A percentile compares a stretch with the other conserved stretches of the same genome.
Evolutionary conservation across 2,329 filamentous ascomycete genomes (phyloP).

Genomic region (Diaporthe velutina): DNA sequence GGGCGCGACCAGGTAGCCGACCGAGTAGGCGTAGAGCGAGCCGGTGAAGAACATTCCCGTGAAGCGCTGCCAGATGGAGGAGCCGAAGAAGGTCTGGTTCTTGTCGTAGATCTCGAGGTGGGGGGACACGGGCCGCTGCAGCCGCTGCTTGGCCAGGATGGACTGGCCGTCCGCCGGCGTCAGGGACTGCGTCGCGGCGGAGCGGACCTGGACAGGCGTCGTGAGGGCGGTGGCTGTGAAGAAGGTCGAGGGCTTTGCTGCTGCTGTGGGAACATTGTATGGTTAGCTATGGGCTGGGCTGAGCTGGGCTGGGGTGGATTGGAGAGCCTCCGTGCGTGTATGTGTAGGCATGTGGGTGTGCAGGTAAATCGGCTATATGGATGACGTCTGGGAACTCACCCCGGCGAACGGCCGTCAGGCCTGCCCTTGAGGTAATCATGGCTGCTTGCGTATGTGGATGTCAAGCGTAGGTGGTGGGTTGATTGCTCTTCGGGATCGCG

Average conservation of each 20-base stretch:
- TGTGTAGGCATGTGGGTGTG: conserved; percentile 16
- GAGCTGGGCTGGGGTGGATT: not conserved
- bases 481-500: conserved; percentile 37
- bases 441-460: conserved; percentile 43
- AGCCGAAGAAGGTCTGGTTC: conserved; percentile 86
- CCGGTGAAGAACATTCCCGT: conserved; percentile 82
- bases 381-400: conserved; percentile 54
- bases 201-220: conserved; percentile 54
- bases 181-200: conserved; percentile 69
- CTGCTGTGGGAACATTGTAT: conserved; percentile 41
- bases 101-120: conserved; percentile 89
- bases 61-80: conserved; percentile 82
- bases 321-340: not conserved
- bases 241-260: conserved; percentile 60
- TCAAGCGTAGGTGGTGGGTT: conserved; percentile 11
- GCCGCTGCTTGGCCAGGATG: conserved; percentile 86
- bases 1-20: conserved; percentile 85
- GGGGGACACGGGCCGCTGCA: conserved; percentile 83
- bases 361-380: conserved; percentile 15
- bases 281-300: conserved; percentile 41
- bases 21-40: conserved; percentile 82
- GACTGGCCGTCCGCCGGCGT: conserved; percentile 65
- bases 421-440: conserved; percentile 71
- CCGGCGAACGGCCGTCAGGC: conserved; percentile 70
- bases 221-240: conserved; percentile 61